Base-by-base conservation (phyloP, 768 basidiomycete genomes). In the Tephrocybe sp. region DNA sequence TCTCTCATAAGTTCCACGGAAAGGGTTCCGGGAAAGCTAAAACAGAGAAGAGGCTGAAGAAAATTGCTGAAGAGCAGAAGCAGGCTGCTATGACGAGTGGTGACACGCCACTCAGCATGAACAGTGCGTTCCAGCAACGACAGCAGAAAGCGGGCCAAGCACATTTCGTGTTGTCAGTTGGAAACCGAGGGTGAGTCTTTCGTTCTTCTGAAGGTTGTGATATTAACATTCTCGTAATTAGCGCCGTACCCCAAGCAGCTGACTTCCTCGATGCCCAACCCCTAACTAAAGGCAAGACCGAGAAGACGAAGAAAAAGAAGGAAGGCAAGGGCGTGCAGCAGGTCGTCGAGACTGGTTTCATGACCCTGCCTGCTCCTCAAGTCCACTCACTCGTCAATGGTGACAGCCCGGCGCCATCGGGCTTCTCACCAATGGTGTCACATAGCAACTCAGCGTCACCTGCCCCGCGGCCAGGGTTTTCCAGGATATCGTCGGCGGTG, bases 1-100 rank as follows among this genome's bases (percentile, higher is more conserved):
- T 99, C 35, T 94, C 91, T 36, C 97, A 99, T 67, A 90, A 92
- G 64, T 98, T 99, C 83, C 97, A 99, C 59, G 97, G 97, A 28
- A 98, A 98, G 69, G 92, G 92, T 2, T 91, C 90, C 1, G 97
- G 97, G 9, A 90, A 87, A 73, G 91, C 89, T 83, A 98, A 98
- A 79, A 94, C 88, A 19, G 96, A 98, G 76, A 98, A 98, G 68
- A 79, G 92, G 53, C 62, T 98, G 56, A 94, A 95, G 80, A 94
- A 89, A 75, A 98, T 98, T 56, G 90, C 86, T n/a, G 95, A 98
- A 60, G 97, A 99, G 74, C 83, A 88, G 67, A 98, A 97, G 76
- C 81, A 92, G 64, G 83, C 83, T 51, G 89, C 93, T 9, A 98
- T 98, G 94, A 84, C 79, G 15, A 92, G 92, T 58, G 92, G 92